A percentile compares a stretch with the other conserved stretches of the same genome.
These are phyloP conservation scores for Xerocomellus intermedius DNA, from an alignment of 768 basidiomycete genomes.

Conservation along the genomic window DNA sequence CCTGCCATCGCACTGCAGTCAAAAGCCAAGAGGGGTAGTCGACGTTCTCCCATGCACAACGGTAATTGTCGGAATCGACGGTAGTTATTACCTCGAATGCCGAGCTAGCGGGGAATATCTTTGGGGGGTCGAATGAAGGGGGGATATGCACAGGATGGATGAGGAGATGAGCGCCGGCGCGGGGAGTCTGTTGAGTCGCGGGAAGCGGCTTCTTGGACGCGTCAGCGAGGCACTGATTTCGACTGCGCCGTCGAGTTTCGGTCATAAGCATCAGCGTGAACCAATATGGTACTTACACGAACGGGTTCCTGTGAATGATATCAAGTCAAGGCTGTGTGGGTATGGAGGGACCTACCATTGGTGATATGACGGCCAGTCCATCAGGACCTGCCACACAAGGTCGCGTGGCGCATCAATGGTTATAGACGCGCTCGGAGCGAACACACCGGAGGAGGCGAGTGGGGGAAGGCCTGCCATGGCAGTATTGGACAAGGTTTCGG, in stretches of 20 bases:
- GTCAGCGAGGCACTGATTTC: conserved; percentile 47
- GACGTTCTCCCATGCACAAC: conserved; percentile 54
- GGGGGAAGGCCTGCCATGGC: conserved; percentile 37
- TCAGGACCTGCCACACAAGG: conserved; percentile 58
- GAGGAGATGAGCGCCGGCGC: conserved; percentile 45
- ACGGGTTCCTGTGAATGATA: conserved; percentile 55
- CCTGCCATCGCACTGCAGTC: conserved; percentile 61
- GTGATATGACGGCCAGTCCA: conserved; percentile 59
- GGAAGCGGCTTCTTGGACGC: conserved; percentile 39
- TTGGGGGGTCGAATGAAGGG: conserved; percentile 48
- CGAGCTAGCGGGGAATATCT: conserved; percentile 34
- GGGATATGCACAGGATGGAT: conserved; percentile 59
- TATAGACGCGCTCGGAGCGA: conserved; percentile 45
- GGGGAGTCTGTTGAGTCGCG: conserved; percentile 46
- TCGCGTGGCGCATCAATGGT: conserved; percentile 61
- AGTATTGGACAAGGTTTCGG: background rate
- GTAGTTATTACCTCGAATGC: conserved; percentile 46
- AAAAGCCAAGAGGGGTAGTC: conserved; percentile 49
- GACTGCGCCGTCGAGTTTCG: conserved; percentile 34
- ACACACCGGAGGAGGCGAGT: conserved; percentile 40
- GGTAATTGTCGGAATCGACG: conserved; percentile 52
- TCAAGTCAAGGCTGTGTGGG: conserved; percentile 2
- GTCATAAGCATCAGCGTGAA: background rate
- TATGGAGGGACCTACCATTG: conserved; percentile 50
- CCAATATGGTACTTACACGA: conserved; percentile 46